A percentile compares a stretch with the other conserved stretches of the same genome.
Conservation (phyloP, 2,329 filamentous ascomycete genomes). For the Ilyonectria robusta region DNA sequence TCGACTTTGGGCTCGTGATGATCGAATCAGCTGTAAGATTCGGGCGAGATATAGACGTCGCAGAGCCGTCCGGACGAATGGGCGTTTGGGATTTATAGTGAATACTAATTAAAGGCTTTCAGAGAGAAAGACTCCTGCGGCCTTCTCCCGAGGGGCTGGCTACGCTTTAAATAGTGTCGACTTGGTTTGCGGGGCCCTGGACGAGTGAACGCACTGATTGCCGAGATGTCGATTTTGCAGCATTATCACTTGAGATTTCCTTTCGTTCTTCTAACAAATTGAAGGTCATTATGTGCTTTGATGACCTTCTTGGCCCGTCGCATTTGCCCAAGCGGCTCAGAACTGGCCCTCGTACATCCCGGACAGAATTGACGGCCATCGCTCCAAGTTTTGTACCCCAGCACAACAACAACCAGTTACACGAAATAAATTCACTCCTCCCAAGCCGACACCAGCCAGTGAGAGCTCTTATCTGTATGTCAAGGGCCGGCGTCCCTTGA, state of each 20-base stretch:
- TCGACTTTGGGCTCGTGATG: neutral
- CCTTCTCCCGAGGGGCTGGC: neutral
- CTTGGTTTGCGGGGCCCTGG: neutral
- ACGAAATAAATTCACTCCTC: too few species aligned
- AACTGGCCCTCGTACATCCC: too few species aligned
- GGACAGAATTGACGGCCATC: too few species aligned
- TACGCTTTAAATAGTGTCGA: neutral
- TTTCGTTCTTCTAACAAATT: too few species aligned
- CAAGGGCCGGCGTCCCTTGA: neutral
- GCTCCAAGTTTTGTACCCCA: too few species aligned
- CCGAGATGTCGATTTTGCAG: neutral
- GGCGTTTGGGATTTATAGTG: neutral
- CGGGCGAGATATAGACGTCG: neutral
- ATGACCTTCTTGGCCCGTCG: too few species aligned
- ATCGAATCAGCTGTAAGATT: conserved; percentile 18
- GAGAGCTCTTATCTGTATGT: neutral
- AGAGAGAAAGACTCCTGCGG: neutral
- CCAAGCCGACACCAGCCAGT: neutral
- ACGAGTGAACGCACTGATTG: neutral
- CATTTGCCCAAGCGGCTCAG: too few species aligned
- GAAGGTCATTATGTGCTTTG: too few species aligned
- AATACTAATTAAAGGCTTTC: conserved; percentile 43
- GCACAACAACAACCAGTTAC: too few species aligned
- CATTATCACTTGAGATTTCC: too few species aligned
- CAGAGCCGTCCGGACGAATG: conserved; percentile 10